Evolutionary conservation across 1,139 yeast species (phyloP).

Genomic region (Suhomyces wounanorum): DNA sequence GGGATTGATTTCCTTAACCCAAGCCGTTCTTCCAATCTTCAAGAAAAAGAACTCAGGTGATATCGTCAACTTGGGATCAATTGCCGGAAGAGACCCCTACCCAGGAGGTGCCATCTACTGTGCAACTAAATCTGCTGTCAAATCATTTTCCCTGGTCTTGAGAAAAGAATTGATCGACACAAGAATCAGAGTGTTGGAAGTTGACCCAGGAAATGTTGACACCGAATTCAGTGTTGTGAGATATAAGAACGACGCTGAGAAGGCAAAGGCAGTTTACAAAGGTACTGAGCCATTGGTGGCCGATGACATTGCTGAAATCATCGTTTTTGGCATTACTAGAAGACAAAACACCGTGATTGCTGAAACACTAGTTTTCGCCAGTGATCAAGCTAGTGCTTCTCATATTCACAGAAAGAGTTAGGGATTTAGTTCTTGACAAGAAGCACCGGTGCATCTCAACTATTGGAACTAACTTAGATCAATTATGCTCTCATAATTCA

Average conservation of each 20-base stretch:
- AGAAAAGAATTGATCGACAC: conserved; percentile 79
- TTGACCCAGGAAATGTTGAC: conserved; percentile 88
- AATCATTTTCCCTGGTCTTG: conserved; percentile 72
- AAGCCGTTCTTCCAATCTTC: conserved; percentile 45
- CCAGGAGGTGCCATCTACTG: conserved; percentile 88
- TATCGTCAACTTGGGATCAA: conserved; percentile 79
- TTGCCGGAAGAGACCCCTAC: conserved; percentile 86
- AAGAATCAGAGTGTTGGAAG: conserved; percentile 74
- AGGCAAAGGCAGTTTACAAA: conserved; percentile 71
- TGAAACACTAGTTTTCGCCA: conserved; percentile 73
- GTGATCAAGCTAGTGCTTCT: conserved; percentile 74
- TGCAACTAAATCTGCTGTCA: conserved; percentile 83
- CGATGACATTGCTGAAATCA: conserved; percentile 79
- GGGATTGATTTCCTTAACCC: conserved; percentile 44
- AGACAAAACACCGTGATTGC: conserved; percentile 77
- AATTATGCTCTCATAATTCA: neutral
- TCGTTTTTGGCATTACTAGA: conserved; percentile 71
- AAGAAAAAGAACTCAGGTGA: conserved; percentile 63
- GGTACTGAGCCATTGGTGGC: conserved; percentile 76
- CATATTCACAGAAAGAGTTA: conserved; percentile 40
- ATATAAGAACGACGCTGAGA: conserved; percentile 66
- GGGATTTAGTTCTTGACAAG: neutral
- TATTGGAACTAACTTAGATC: neutral
- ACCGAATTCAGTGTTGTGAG: conserved; percentile 83
- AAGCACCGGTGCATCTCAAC: neutral